A percentile compares a stretch with the other conserved stretches of the same genome.
phyloP scores from a whole-genome alignment of 306 rosid species.

The Medicago arabica region DNA sequence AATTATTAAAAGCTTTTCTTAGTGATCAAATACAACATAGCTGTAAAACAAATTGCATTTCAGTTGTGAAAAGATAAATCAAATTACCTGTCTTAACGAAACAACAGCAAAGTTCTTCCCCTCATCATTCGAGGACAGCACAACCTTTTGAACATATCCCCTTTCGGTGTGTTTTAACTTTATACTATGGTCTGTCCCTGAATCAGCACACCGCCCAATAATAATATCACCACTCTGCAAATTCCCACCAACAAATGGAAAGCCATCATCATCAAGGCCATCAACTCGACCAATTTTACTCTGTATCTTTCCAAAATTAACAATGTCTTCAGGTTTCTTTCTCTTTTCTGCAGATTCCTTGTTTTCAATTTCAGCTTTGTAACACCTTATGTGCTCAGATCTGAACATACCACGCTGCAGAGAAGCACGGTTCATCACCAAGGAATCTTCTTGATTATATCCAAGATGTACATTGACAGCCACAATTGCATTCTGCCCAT shows the following conservation, averaged over 20 bases:
- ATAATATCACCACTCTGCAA: slow-evolving; percentile 92
- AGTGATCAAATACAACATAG: slow-evolving; percentile 15
- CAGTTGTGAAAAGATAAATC: slow-evolving; percentile 32
- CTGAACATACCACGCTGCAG: slow-evolving; percentile 98
- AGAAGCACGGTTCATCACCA: slow-evolving; percentile 95
- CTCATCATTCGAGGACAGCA: slow-evolving; percentile 90
- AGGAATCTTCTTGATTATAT: slow-evolving; percentile 94
- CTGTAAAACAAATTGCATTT: slow-evolving; percentile 5
- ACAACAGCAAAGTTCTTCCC: slow-evolving; percentile 94
- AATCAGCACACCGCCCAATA: slow-evolving; percentile 86
- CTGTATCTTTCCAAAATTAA: slow-evolving; percentile 83
- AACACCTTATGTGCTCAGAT: slow-evolving; percentile 88
- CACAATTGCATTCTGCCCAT: slow-evolving; percentile 95
- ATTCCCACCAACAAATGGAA: slow-evolving; percentile 86
- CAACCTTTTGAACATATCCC: slow-evolving; percentile 93
- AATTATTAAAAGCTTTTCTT: slow-evolving; percentile 27
- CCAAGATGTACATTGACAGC: slow-evolving; percentile 96
- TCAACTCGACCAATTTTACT: slow-evolving; percentile 93
- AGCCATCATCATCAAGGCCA: slow-evolving; percentile 93
- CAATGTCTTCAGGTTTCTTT: slow-evolving; percentile 74
- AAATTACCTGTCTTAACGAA: slow-evolving; percentile 88
- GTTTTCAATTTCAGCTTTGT: slow-evolving; percentile 87
- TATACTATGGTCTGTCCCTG: slow-evolving; percentile 86
- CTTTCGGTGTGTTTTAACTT: slow-evolving; percentile 92
- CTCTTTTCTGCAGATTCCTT: slow-evolving; percentile 75